Percentiles rank a stretch among this genome's conserved stretches.
phyloP scores from a whole-genome alignment of 108 stramenopile species.

The Pseudonitzschia pungens region DNA sequence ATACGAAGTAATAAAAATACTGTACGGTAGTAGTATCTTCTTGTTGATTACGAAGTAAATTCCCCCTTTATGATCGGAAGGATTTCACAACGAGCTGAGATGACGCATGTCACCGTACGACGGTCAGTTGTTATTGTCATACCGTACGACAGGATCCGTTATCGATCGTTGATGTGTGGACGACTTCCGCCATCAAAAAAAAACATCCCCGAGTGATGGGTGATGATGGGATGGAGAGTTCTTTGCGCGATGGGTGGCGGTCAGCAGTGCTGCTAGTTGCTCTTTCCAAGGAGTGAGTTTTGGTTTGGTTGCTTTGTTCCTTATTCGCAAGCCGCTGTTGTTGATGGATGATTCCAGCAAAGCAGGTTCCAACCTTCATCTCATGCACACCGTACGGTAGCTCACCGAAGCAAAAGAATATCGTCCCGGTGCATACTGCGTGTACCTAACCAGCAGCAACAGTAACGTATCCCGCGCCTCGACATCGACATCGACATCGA shows the following conservation, averaged over 20 bases:
- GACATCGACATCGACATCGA: background rate
- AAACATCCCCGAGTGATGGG: background rate
- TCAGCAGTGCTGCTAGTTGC: background rate
- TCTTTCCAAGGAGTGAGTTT: background rate
- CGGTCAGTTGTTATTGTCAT: background rate
- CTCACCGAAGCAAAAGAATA: background rate
- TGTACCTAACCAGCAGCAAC: background rate
- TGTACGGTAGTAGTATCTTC: no score
- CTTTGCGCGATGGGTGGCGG: slow-evolving; percentile 1
- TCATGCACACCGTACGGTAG: background rate
- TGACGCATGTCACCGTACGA: slow-evolving; percentile 1
- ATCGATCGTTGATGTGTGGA: slow-evolving; percentile 1
- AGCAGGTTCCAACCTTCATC: background rate
- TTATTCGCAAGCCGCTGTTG: background rate
- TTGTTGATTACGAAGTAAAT: no score
- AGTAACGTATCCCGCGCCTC: background rate
- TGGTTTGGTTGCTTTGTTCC: no score
- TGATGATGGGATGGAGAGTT: background rate
- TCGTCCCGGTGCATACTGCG: background rate
- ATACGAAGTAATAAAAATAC: no score
- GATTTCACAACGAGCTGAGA: background rate
- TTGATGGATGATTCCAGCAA: slow-evolving; percentile 6
- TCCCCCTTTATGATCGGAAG: background rate
- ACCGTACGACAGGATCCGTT: background rate
- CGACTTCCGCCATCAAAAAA: background rate